Evolutionary conservation across 805 yeast genomes (phyloP).

Genomic region (Peterozyma xylosa): DNA sequence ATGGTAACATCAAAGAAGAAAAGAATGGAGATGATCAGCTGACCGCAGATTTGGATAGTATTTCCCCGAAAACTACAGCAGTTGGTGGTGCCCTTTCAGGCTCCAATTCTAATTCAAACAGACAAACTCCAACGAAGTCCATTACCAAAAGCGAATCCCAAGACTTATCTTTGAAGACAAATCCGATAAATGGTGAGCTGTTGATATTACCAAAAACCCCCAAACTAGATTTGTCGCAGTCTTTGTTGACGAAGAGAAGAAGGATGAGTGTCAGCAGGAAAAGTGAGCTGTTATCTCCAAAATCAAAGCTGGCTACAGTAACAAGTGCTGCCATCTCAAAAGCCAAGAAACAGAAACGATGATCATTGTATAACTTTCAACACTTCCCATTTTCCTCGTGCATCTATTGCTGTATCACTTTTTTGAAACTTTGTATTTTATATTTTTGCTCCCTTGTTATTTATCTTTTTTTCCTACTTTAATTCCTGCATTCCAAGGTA

Average conservation of each 20-base stretch:
- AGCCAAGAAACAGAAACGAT: slow-evolving; percentile 1
- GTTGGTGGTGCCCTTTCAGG: slow-evolving; percentile 4
- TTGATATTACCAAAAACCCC: slow-evolving; percentile 12
- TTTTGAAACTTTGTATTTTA: no score
- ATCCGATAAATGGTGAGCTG: slow-evolving; percentile 10
- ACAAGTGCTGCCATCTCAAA: slow-evolving; percentile 2
- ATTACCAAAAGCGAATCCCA: not conserved
- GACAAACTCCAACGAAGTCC: not conserved
- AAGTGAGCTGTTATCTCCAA: slow-evolving; percentile 3
- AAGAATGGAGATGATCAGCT: not conserved
- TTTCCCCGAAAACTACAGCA: slow-evolving; percentile 8
- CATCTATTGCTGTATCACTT: no score
- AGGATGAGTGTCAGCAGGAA: slow-evolving; percentile 11
- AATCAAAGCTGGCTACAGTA: slow-evolving; percentile 1
- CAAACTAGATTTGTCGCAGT: slow-evolving; percentile 23
- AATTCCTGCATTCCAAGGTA: no score
- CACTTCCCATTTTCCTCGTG: no score
- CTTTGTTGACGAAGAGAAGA: slow-evolving; percentile 26
- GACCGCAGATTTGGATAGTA: not conserved
- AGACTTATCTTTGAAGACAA: not conserved
- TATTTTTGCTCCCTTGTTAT: no score
- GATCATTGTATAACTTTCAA: no score
- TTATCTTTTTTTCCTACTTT: no score
- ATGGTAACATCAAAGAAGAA: slow-evolving; percentile 15
- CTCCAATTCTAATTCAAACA: not conserved